phyloP scores from a whole-genome alignment of 805 yeast species.

The Cyberlindnera galapagoensis region DNA sequence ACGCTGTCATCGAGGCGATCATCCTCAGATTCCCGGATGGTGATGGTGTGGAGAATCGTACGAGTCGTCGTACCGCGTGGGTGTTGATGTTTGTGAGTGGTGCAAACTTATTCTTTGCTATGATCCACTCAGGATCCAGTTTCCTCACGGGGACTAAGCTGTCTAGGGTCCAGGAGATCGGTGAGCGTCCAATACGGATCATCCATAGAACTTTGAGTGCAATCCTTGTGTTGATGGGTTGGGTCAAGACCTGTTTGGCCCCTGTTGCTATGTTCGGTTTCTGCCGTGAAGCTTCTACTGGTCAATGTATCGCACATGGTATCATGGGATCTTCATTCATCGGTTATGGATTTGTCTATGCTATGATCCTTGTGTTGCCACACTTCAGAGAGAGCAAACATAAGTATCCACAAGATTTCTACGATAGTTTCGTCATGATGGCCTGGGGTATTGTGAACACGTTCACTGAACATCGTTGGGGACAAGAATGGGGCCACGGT shows the following conservation, averaged over 20 bases:
- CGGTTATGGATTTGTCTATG: conserved; percentile 66
- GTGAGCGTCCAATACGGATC: conserved; percentile 28
- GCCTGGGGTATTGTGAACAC: conserved; percentile 92
- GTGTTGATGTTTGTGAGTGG: conserved; percentile 43
- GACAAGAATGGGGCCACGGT: conserved; percentile 85
- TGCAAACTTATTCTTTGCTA: conserved; percentile 46
- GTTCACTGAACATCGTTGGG: conserved; percentile 97
- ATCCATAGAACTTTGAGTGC: conserved; percentile 43
- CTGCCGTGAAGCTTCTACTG: conserved; percentile 77
- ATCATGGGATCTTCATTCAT: conserved; percentile 92
- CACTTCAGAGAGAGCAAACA: conserved; percentile 55
- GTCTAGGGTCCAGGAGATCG: conserved; percentile 30
- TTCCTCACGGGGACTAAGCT: conserved; percentile 24
- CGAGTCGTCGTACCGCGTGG: conserved; percentile 67
- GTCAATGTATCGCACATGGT: conserved; percentile 96
- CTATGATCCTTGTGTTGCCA: conserved; percentile 62
- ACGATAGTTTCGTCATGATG: conserved; percentile 75
- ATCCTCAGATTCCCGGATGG: conserved; percentile 58
- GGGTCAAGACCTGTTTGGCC: conserved; percentile 76
- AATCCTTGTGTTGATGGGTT: conserved; percentile 49
- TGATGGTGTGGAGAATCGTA: conserved; percentile 58
- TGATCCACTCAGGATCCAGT: conserved; percentile 47
- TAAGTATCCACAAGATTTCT: conserved; percentile 71
- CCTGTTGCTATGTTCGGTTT: conserved; percentile 83
- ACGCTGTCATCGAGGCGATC: conserved; percentile 50